phyloP scores from a whole-genome alignment of 305 asterid species.

The Solanum hybrid region DNA sequence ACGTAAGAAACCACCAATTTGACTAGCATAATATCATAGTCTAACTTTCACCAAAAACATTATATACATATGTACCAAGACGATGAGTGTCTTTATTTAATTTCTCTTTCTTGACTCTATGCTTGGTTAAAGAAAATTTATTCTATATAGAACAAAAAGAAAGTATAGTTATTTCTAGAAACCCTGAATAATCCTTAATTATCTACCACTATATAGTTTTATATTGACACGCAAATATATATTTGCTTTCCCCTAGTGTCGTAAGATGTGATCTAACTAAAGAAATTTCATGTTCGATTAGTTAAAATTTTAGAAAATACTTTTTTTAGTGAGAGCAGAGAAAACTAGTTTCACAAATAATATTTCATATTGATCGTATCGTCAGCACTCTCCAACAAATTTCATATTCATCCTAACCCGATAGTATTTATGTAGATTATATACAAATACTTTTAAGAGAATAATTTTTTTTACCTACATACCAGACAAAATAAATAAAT shows the following conservation, averaged over 20 bases:
- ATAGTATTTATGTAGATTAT: too few species aligned
- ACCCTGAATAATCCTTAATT: neutral
- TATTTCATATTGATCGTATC: fast-evolving
- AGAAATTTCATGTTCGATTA: neutral
- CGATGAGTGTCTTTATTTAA: neutral
- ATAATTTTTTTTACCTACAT: neutral
- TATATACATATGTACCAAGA: neutral
- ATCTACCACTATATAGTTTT: neutral
- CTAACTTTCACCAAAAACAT: neutral
- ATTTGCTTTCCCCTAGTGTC: neutral
- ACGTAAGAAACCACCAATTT: neutral
- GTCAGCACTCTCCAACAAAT: too few species aligned
- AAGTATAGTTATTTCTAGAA: neutral
- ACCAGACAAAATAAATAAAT: too few species aligned
- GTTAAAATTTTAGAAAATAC: too few species aligned
- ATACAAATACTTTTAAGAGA: too few species aligned
- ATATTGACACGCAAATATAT: neutral
- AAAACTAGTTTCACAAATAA: too few species aligned
- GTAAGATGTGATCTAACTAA: neutral
- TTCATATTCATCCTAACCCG: fast-evolving
- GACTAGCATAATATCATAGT: neutral
- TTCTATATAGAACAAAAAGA: neutral
- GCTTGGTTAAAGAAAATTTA: neutral
- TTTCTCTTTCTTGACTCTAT: neutral
- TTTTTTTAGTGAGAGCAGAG: neutral